These are phyloP conservation scores for Lolium multiflorum DNA, from an alignment of 176 grass and related monocot species.

Conservation along the genomic window DNA sequence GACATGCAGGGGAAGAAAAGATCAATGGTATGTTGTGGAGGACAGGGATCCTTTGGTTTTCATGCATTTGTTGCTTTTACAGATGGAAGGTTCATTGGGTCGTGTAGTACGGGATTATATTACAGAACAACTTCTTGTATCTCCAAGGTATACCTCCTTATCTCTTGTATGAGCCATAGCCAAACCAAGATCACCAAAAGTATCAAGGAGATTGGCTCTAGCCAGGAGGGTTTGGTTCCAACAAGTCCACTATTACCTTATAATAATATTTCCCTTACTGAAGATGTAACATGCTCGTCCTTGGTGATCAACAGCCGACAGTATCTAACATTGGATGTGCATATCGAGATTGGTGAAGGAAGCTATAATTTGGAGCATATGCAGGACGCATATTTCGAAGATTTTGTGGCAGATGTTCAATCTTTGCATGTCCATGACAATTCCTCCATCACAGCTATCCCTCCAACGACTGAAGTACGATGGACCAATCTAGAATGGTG, in stretches of 20 bases:
- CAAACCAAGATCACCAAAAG: not conserved
- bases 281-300: not conserved
- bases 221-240: not conserved
- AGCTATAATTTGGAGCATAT: conserved; percentile 1
- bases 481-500: not conserved
- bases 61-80: not conserved
- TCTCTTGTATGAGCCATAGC: not conserved
- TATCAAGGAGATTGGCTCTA: not conserved
- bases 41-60: not conserved
- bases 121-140: rapidly evolving
- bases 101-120: not conserved
- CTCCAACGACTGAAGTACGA: rapidly evolving
- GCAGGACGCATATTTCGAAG: rapidly evolving
- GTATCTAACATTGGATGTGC: not conserved
- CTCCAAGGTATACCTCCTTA: not conserved
- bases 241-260: not conserved
- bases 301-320: not conserved
- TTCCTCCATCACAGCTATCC: not conserved
- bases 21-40: not conserved
- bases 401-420: rapidly evolving
- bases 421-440: conserved; percentile 16
- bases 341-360: conserved; percentile 20
- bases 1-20: not conserved
- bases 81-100: conserved; percentile 3
- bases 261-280: not conserved